Evolutionary conservation across 805 yeast genomes (phyloP).

Genomic region (Saccharomycopsis babjevae): DNA sequence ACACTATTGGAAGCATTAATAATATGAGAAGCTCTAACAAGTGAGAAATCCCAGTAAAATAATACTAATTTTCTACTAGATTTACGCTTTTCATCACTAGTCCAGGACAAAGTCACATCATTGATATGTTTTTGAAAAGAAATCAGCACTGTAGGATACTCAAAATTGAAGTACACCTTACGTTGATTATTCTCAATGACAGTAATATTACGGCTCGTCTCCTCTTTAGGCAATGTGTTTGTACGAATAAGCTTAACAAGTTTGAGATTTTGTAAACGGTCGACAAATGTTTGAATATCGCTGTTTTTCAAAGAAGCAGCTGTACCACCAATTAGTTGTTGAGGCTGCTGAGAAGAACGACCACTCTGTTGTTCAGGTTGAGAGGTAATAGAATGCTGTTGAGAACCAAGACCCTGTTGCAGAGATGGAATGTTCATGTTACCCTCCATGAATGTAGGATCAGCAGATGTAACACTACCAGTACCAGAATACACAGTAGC

Average conservation of each 20-base stretch:
- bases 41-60: conserved; percentile 27
- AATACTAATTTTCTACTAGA: conserved; percentile 37
- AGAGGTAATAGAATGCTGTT: neutral
- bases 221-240: conserved; percentile 17
- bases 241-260: conserved; percentile 15
- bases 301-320: neutral
- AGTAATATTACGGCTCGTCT: conserved; percentile 10
- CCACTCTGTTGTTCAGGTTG: neutral
- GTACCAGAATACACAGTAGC: neutral
- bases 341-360: neutral
- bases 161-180: conserved; percentile 18
- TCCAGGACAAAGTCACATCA: conserved; percentile 34
- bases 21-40: conserved; percentile 22
- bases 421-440: neutral
- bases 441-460: neutral
- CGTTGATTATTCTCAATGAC: conserved; percentile 12
- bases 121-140: conserved; percentile 22
- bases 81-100: conserved; percentile 28
- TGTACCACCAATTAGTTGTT: neutral
- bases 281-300: conserved; percentile 1
- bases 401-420: neutral
- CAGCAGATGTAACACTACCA: neutral
- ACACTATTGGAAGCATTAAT: conserved; percentile 20
- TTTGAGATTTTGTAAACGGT: conserved; percentile 3
- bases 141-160: conserved; percentile 17